A percentile compares a stretch with the other conserved stretches of the same genome.
These are phyloP conservation scores for Hemisphaericaspora lyxosophila DNA, from an alignment of 1,139 yeast species.

Conservation along the genomic window DNA sequence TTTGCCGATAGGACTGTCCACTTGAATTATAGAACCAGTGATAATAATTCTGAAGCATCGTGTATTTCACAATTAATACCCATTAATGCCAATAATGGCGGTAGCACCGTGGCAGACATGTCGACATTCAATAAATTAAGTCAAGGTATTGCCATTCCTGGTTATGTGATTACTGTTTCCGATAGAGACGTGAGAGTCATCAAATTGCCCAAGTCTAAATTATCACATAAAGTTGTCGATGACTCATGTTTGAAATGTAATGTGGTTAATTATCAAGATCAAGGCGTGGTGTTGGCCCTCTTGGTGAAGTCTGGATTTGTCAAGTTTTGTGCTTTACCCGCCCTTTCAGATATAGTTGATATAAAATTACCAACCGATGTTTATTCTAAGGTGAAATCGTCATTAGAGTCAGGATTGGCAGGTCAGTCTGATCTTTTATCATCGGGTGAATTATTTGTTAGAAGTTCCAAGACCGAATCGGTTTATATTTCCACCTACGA, in stretches of 20 bases:
- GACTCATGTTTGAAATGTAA: constrained; percentile 57
- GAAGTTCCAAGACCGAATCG: constrained; percentile 59
- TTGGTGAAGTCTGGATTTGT: constrained; percentile 40
- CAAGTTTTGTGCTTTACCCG: constrained; percentile 39
- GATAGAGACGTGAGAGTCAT: constrained; percentile 64
- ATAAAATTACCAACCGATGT: constrained; percentile 36
- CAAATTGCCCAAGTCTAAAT: constrained; percentile 57
- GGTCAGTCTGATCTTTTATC: constrained; percentile 44
- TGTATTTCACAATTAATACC: constrained; percentile 60
- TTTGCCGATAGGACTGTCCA: constrained; percentile 50
- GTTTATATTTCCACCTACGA: constrained; percentile 22
- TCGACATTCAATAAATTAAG: constrained; percentile 60
- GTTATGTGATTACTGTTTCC: constrained; percentile 60
- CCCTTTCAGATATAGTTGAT: constrained; percentile 39
- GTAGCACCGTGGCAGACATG: constrained; percentile 62
- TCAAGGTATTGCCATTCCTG: constrained; percentile 62
- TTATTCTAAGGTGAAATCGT: constrained; percentile 22
- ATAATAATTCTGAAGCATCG: constrained; percentile 39
- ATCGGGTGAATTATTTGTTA: constrained; percentile 72
- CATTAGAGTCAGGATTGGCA: constrained; percentile 25
- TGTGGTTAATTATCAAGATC: constrained; percentile 25
- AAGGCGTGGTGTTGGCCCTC: constrained; percentile 39
- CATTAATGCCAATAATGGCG: constrained; percentile 57
- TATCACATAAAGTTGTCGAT: constrained; percentile 65
- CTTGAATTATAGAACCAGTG: constrained; percentile 34